These are phyloP conservation scores for Arabidopsis hybrid DNA, from an alignment of 441 rosid genomes.

Conservation along the genomic window DNA sequence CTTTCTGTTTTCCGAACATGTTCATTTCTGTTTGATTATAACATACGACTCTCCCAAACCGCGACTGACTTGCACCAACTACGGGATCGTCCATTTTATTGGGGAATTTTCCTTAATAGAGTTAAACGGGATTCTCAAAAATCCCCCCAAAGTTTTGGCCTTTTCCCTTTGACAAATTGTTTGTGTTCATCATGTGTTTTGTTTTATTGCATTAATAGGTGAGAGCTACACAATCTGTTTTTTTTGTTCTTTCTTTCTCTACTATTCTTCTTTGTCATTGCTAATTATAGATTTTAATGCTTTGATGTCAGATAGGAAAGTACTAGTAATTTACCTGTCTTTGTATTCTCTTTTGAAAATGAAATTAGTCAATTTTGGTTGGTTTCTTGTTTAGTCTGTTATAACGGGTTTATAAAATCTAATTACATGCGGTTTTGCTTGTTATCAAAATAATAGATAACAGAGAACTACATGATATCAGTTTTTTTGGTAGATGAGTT, in stretches of 20 bases:
- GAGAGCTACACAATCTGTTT: conserved; percentile 1
- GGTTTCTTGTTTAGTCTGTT: not conserved
- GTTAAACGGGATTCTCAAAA: conserved; percentile 9
- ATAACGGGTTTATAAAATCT: not conserved
- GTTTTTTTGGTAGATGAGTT: not conserved
- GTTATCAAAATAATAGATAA: not conserved
- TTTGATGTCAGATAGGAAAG: conserved; percentile 4
- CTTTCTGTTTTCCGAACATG: not conserved
- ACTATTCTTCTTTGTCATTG: not conserved
- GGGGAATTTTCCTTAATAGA: not conserved
- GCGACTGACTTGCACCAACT: not conserved
- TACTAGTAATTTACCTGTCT: conserved; percentile 18
- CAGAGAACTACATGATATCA: not conserved
- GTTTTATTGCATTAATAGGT: conserved; percentile 29
- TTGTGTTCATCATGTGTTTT: conserved; percentile 13
- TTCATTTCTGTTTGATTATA: not conserved
- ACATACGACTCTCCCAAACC: conserved; percentile 32
- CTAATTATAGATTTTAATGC: conserved; percentile 31
- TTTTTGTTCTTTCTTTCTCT: conserved; percentile 9
- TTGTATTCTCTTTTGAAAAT: not conserved
- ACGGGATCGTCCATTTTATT: not conserved
- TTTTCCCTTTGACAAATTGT: not conserved
- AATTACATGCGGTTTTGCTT: not conserved
- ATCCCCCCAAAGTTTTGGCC: conserved; percentile 8
- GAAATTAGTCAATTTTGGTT: conserved; percentile 33